These are phyloP conservation scores for Cladosporium sphaerospermum DNA, from an alignment of 2,329 filamentous ascomycete genomes.

Conservation along the genomic window DNA sequence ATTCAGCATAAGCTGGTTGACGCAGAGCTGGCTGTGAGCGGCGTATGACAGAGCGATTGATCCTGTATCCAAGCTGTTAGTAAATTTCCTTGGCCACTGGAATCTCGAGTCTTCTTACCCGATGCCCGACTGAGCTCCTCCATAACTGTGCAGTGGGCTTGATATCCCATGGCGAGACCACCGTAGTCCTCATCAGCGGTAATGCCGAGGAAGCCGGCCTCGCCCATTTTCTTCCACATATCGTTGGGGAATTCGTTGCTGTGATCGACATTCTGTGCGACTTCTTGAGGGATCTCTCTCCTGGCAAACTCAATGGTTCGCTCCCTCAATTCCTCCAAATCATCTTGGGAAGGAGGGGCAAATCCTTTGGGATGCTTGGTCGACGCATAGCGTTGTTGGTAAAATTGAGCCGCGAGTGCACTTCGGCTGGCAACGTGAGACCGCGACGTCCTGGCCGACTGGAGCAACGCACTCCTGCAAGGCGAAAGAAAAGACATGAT, in stretches of 20 bases:
- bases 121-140: conserved; percentile 89
- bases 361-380: conserved; percentile 65
- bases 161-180: conserved; percentile 86
- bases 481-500: conserved; percentile 9
- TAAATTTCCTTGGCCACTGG: not conserved
- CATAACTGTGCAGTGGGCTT: conserved; percentile 92
- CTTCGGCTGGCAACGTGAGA: conserved; percentile 2
- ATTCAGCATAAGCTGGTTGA: conserved; percentile 93
- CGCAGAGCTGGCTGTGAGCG: conserved; percentile 90
- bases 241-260: conserved; percentile 80
- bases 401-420: conserved; percentile 14
- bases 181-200: conserved; percentile 91
- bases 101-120: conserved; percentile 35
- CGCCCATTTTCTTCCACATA: conserved; percentile 92
- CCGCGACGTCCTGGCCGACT: conserved; percentile 10
- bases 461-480: conserved; percentile 22
- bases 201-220: conserved; percentile 83
- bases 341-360: conserved; percentile 60
- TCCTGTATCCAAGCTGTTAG: conserved; percentile 36
- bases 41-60: conserved; percentile 82
- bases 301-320: conserved; percentile 81
- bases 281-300: conserved; percentile 76
- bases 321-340: conserved; percentile 74
- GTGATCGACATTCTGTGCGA: conserved; percentile 77
- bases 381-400: conserved; percentile 46